These are phyloP conservation scores for Ilyonectria robusta DNA, from an alignment of 2,329 filamentous ascomycete genomes.

Conservation along the genomic window DNA sequence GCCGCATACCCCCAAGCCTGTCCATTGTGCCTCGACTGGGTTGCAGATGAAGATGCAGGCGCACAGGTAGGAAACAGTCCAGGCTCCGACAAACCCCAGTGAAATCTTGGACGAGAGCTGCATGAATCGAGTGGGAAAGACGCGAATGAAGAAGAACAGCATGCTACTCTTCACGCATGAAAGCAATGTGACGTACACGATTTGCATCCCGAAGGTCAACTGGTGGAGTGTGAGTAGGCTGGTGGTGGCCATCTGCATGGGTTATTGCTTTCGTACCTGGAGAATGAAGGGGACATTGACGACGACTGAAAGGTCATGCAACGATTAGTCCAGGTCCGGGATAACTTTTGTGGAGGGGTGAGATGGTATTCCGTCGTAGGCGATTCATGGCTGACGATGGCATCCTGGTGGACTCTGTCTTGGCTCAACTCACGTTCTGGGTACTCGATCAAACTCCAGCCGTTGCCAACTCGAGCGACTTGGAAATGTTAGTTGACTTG, in stretches of 20 bases:
- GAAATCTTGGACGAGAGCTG: conserved; percentile 49
- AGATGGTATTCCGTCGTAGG: neutral
- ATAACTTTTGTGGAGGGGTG: too few relatives aligned
- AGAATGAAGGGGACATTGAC: conserved; percentile 47
- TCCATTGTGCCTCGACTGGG: conserved; percentile 61
- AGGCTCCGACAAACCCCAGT: conserved; percentile 55
- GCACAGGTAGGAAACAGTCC: conserved; percentile 60
- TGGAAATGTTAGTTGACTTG: neutral
- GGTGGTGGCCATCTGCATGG: too few relatives aligned
- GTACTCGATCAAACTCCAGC: conserved; percentile 36
- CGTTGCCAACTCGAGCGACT: conserved; percentile 47
- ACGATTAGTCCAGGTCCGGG: neutral
- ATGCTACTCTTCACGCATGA: conserved; percentile 47
- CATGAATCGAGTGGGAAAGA: conserved; percentile 47
- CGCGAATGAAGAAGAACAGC: conserved; percentile 47
- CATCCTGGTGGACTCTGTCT: neutral
- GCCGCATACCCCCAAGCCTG: conserved; percentile 51
- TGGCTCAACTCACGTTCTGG: conserved; percentile 37
- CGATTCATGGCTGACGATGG: too few relatives aligned
- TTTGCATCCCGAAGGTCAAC: conserved; percentile 48
- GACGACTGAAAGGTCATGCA: conserved; percentile 28
- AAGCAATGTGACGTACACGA: conserved; percentile 44
- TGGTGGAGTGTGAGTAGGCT: conserved; percentile 2
- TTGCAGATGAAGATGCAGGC: conserved; percentile 61
- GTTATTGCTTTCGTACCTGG: conserved; percentile 30